Percentiles rank a stretch among this genome's conserved stretches.
Conservation (phyloP, 2,329 filamentous ascomycete genomes). For the Salinomyces thailandicus region DNA sequence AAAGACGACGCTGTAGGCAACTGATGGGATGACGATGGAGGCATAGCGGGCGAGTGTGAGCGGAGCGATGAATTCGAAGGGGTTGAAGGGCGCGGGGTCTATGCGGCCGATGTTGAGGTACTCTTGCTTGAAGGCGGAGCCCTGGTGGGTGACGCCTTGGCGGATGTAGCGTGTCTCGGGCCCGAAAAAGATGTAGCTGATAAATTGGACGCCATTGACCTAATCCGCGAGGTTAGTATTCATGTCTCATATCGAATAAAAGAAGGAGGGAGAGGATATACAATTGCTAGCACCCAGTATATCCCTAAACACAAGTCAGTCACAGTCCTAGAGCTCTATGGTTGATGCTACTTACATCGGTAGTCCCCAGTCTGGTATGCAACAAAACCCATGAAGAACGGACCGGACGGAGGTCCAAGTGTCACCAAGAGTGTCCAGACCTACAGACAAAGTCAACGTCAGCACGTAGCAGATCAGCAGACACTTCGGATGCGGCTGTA, state of each 20-base stretch:
- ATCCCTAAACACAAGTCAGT: conserved; percentile 32
- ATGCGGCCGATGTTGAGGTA: conserved; percentile 40
- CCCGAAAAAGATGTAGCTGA: conserved; percentile 46
- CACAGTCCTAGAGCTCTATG: neutral
- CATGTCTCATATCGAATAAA: no score
- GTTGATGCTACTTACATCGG: conserved; percentile 26
- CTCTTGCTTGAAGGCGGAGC: conserved; percentile 35
- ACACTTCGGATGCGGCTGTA: no score
- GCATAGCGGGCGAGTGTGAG: conserved; percentile 36
- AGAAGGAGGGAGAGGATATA: no score
- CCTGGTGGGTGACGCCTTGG: conserved; percentile 25
- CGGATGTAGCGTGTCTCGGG: conserved; percentile 47
- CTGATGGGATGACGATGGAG: conserved; percentile 41
- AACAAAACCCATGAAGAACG: conserved; percentile 36
- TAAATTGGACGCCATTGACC: conserved; percentile 47
- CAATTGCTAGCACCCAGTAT: conserved; percentile 48
- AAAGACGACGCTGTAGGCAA: conserved; percentile 49
- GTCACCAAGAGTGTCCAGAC: conserved; percentile 48
- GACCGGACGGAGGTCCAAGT: conserved; percentile 36
- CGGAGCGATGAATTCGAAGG: conserved; percentile 44
- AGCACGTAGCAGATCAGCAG: no score
- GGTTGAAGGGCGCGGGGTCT: conserved; percentile 40
- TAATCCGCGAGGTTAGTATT: conserved; percentile 15
- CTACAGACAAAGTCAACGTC: no score
- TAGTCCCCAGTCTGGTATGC: conserved; percentile 41